Conservation (phyloP, 129 eudicot species). For the Smallanthus sonchifolius region DNA sequence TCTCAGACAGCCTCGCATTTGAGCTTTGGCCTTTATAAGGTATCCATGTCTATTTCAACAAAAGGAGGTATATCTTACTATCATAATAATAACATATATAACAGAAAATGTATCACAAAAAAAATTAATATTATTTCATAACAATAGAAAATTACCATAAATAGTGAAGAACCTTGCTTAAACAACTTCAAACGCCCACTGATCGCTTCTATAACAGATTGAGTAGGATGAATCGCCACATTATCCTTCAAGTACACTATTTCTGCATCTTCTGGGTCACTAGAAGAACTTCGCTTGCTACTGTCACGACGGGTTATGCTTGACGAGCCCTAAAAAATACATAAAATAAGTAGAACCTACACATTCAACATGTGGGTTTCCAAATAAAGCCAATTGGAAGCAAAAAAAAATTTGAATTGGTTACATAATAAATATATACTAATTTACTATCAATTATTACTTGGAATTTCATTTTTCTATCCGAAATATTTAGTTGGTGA, state of each 20-base stretch:
- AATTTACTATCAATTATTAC: not conserved
- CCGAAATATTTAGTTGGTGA: not conserved
- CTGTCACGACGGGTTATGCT: slow-evolving; percentile 60
- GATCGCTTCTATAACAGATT: slow-evolving; percentile 69
- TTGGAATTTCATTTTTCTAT: not conserved
- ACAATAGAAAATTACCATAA: slow-evolving; percentile 43
- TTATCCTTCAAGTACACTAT: slow-evolving; percentile 67
- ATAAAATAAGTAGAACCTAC: not conserved
- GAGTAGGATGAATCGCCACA: slow-evolving; percentile 87
- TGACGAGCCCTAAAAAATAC: slow-evolving; percentile 51
- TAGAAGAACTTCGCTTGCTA: slow-evolving; percentile 43
- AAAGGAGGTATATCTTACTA: slow-evolving; percentile 7
- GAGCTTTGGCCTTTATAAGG: slow-evolving; percentile 89
- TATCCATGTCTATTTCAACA: slow-evolving; percentile 72
- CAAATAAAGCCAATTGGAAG: not conserved
- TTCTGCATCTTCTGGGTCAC: slow-evolving; percentile 68
- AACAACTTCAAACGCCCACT: slow-evolving; percentile 84
- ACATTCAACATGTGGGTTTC: not conserved
- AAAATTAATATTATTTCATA: not conserved
- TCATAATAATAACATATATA: slow-evolving; percentile 1
- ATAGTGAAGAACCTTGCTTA: slow-evolving; percentile 65
- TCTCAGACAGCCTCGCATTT: slow-evolving; percentile 73
- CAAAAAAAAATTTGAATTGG: not conserved
- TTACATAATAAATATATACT: not conserved
- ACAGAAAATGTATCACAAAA: not conserved